A percentile compares a stretch with the other conserved stretches of the same genome.
phyloP scores from a whole-genome alignment of 768 basidiomycete species.

The Tubosaeta sp. region DNA sequence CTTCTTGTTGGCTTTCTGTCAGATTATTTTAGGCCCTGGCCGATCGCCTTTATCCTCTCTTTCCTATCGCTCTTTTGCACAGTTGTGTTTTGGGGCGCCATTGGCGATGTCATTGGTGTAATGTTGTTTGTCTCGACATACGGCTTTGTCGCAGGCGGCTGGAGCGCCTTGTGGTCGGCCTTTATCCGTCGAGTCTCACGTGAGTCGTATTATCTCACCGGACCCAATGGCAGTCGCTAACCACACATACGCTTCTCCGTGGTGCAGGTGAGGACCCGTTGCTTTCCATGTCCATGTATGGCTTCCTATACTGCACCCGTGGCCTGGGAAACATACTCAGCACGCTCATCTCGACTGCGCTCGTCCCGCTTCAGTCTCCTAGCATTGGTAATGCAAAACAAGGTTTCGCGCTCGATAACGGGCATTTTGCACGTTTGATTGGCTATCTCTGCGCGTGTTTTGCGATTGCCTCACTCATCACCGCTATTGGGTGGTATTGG shows the following conservation, averaged over 20 bases:
- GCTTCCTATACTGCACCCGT: not conserved
- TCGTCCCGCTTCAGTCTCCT: no score
- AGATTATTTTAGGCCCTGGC: not conserved
- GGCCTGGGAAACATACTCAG: no score
- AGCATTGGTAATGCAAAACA: no score
- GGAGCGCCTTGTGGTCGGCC: slow-evolving; percentile 1
- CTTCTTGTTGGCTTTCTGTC: not conserved
- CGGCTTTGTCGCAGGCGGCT: not conserved
- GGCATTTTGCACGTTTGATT: no score
- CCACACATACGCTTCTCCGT: no score
- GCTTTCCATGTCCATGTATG: slow-evolving; percentile 1
- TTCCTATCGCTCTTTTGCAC: not conserved
- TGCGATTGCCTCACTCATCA: no score
- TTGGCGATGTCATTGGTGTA: not conserved
- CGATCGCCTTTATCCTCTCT: slow-evolving; percentile 1
- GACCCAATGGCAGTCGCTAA: not conserved
- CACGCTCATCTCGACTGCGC: no score
- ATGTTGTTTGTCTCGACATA: not conserved
- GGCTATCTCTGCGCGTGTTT: no score
- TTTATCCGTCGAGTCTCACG: not conserved
- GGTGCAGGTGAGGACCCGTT: not conserved
- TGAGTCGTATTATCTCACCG: not conserved
- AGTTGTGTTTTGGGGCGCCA: not conserved
- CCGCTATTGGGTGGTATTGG: no score
- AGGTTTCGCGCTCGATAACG: no score